These are phyloP conservation scores for Ceratocystis variospora DNA, from an alignment of 2,329 filamentous ascomycete genomes.

Conservation along the genomic window DNA sequence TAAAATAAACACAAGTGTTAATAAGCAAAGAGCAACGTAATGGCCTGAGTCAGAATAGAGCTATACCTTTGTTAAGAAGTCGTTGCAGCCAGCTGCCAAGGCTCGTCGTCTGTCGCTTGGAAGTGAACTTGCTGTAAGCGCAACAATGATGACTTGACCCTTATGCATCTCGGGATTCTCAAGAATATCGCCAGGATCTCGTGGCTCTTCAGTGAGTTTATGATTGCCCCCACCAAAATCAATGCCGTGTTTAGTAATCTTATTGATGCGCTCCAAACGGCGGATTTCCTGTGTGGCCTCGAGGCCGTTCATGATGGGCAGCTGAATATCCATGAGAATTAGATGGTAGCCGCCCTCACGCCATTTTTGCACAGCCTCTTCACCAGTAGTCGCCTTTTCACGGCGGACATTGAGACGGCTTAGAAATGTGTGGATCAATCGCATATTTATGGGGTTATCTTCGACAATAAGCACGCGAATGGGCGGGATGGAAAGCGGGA, in stretches of 20 bases:
- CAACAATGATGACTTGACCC: constrained; percentile 94
- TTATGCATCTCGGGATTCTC: constrained; percentile 65
- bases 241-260: constrained; percentile 41
- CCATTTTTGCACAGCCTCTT: constrained; percentile 90
- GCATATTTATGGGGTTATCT: constrained; percentile 95
- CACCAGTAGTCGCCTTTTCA: constrained; percentile 93
- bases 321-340: constrained; percentile 95
- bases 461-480: constrained; percentile 97
- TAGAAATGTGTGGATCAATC: constrained; percentile 87
- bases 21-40: not conserved
- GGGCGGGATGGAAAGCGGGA: constrained; percentile 69
- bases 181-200: constrained; percentile 54
- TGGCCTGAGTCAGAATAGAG: too few species aligned
- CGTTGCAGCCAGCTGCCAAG: constrained; percentile 88
- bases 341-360: constrained; percentile 82
- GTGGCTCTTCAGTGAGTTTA: constrained; percentile 16
- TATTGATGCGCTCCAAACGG: constrained; percentile 75
- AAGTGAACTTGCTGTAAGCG: constrained; percentile 82
- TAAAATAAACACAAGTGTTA: constrained; percentile 27
- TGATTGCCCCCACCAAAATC: constrained; percentile 7
- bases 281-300: constrained; percentile 93
- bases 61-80: constrained; percentile 86
- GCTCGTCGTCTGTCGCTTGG: constrained; percentile 94
- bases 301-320: constrained; percentile 90
- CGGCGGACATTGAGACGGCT: constrained; percentile 90